A percentile compares a stretch with the other conserved stretches of the same genome.
Evolutionary conservation across 768 basidiomycete genomes (phyloP).

Genomic region (Collybia sordida): DNA sequence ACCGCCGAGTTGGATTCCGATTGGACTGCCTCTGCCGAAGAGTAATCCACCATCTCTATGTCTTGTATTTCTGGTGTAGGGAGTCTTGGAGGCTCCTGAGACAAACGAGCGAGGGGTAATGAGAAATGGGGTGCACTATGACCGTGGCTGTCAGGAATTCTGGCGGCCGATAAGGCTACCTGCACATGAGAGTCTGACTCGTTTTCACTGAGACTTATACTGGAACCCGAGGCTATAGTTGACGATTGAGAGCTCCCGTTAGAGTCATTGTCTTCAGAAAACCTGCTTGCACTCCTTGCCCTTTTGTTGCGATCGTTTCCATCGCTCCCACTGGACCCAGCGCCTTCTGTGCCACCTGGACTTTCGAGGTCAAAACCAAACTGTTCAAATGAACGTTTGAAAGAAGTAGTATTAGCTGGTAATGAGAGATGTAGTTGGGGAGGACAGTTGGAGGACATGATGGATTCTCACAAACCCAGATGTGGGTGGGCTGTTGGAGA

Average conservation of each 20-base stretch:
- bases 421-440: conserved; percentile 56
- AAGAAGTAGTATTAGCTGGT: conserved; percentile 48
- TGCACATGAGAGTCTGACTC: conserved; percentile 6
- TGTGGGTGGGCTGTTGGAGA: neutral
- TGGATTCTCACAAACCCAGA: conserved; percentile 16
- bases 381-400: conserved; percentile 61
- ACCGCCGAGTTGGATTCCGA: conserved; percentile 4
- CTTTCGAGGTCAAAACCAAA: conserved; percentile 58
- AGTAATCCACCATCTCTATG: conserved; percentile 50
- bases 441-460: conserved; percentile 43
- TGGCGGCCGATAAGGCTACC: conserved; percentile 11
- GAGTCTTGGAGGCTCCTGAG: conserved; percentile 34
- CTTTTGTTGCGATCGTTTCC: conserved; percentile 57
- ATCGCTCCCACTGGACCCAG: conserved; percentile 29
- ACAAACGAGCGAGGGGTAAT: conserved; percentile 12
- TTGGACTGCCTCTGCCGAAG: conserved; percentile 13
- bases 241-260: conserved; percentile 35
- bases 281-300: conserved; percentile 52
- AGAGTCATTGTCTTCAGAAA: conserved; percentile 35
- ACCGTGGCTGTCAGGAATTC: conserved; percentile 6
- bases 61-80: conserved; percentile 49
- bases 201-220: conserved; percentile 11
- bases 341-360: conserved; percentile 26
- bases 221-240: conserved; percentile 27
- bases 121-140: conserved; percentile 19